Base-by-base conservation (phyloP, 2,329 filamentous ascomycete genomes). In the Chaetomium globosum region DNA sequence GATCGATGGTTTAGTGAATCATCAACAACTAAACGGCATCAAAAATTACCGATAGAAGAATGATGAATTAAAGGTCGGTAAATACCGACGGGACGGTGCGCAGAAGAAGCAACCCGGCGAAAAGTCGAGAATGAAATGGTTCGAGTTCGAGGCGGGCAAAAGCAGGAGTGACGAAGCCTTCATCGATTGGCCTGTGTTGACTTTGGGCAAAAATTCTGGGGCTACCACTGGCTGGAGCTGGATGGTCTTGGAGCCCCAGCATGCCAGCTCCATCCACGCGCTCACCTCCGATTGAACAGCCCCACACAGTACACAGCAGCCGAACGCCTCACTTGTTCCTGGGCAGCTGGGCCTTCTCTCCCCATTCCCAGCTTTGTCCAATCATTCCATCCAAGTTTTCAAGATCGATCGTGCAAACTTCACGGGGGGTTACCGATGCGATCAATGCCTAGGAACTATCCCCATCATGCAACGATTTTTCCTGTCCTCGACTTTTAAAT, bases 151-250 rank as follows among this genome's bases (percentile, higher is more conserved):
- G 64, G 61, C 59, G 63, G 64, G 67, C 62, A 67, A 67, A 57
- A 61, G 66, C 65, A 67, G 30, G 59, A 70, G 69, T 69, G 69
- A 71, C 68, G 71, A 73, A 73, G 72, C 65, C 67, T 70, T 68
- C 69, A 61, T 67, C 69, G 67, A 73, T 73, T 74, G 71, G 71
- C 66, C 57, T 69, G 69, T 73, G 73, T 73, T 74, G 73, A 74
- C 73, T 72, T 71, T 71, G 68, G 69, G 70, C 56, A 64, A 72
- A 71, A 74, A 71, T 67, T 67, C 63, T 49, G 26, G 57, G 54
- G 65, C 59, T 64, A 53, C 52, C 55, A 74, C 69, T 74, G 72
- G 72, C 61, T 65, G 66, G 61, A 70, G 69, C 68, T 65, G 26
- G 64, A 30, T 19, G 31, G 63, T 46, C 63, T 66, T 68, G 69